Evolutionary conservation across 2,329 filamentous ascomycete species (phyloP), one percentile per base, ranked within the genome.

Genomic region (Pyricularia sp.): DNA sequence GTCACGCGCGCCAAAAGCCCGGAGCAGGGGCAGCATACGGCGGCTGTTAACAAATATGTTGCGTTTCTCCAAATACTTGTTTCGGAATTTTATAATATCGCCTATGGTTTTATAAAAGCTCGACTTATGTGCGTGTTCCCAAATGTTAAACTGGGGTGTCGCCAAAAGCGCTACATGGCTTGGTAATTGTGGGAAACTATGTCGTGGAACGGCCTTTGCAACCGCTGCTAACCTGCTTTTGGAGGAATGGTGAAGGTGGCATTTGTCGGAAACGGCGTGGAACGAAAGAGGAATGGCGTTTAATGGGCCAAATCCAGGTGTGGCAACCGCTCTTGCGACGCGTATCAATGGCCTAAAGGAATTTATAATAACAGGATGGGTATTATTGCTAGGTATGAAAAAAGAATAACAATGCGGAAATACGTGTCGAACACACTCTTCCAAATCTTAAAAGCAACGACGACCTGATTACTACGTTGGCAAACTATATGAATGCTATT

Each of bases 91-190:
- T 73, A 75, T 75, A 67, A 74, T 73, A 59, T 70, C 70, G 67
- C 70, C 67, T n/a, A 75, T 64, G n/a, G 74, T 70, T 69, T 73
- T 69, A 66, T 75, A 75, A 69, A 75, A 75, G 64, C 65, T 66
- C 36, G 74, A 71, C 23, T 73, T 73, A 61, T 74, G 66, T 7
- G 64, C 55, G 55, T 75, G 72, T 67, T 73, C 70, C 36, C 68
- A 65, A 58, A 75, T 67, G 69, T 75, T 73, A 59, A 75, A 17
- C 50, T 23, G 50, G 50, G 50, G 50, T 10, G 17, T 58, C 20
- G 50, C 50, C 50, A 58, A 23, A 4, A 4, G 20, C 17, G 50
- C 7, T 58, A 17, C 50, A 58, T 58, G n/a, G 50, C 4, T 23
- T 4, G 17, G 50, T 58, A 17, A 17, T 58, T 36, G 33, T 36